Percentiles rank a stretch among this genome's conserved stretches.
These are phyloP conservation scores for Limnomonas spitsbergensis DNA, from an alignment of 139 green algal species.

Conservation along the genomic window DNA sequence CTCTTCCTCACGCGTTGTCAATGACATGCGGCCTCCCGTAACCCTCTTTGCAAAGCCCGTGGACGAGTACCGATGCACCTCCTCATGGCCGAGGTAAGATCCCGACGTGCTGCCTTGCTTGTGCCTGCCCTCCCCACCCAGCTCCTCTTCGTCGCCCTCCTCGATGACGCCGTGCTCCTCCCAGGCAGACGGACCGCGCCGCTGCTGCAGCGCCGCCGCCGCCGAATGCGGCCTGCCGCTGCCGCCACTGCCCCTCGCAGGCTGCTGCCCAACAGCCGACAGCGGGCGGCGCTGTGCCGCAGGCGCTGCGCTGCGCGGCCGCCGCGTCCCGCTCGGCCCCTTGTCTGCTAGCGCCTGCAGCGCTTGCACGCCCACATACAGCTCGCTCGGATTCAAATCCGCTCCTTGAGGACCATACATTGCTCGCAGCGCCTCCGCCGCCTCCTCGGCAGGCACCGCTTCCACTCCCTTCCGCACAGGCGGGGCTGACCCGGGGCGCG, in stretches of 20 bases:
- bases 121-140: not conserved
- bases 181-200: not conserved
- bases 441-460: not conserved
- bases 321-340: not conserved
- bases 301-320: too few species aligned
- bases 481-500: constrained; percentile 3
- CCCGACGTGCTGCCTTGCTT: not conserved
- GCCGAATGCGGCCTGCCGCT: not conserved
- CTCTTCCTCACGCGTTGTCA: constrained; percentile 8
- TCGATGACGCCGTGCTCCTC: not conserved
- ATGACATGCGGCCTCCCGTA: constrained; percentile 15
- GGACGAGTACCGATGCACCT: constrained; percentile 10
- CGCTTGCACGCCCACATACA: not conserved
- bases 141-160: not conserved
- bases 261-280: not conserved
- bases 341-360: not conserved
- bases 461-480: not conserved
- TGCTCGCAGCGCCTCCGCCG: not conserved
- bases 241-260: not conserved
- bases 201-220: not conserved
- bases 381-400: not conserved
- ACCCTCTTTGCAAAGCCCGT: constrained; percentile 24
- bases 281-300: too few species aligned
- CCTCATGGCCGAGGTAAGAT: constrained; percentile 8
- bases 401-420: constrained; percentile 12